Evolutionary conservation across 1,284 basidiomycete species (phyloP).

Genomic region (Pyrrhoderma noxium): DNA sequence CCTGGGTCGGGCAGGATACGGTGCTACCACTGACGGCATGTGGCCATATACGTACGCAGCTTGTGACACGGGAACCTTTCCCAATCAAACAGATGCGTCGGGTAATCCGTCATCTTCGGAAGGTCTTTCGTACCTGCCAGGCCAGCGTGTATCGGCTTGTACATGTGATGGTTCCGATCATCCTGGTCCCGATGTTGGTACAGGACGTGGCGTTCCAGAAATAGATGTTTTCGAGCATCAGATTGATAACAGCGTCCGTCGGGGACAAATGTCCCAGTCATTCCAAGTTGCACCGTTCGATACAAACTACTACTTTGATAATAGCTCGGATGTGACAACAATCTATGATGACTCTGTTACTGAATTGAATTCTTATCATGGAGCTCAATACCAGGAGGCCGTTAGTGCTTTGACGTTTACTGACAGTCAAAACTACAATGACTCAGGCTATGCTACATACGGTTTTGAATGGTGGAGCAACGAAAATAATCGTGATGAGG

Average conservation of each 20-base stretch:
- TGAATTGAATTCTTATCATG: constrained; percentile 38
- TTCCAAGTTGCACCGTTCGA: constrained; percentile 38
- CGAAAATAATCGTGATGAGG: constrained; percentile 31
- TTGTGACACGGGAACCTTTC: constrained; percentile 41
- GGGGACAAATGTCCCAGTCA: constrained; percentile 36
- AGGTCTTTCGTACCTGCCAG: constrained; percentile 39
- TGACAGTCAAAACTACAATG: constrained; percentile 27
- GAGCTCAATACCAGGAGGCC: constrained; percentile 43
- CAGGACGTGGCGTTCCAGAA: constrained; percentile 44
- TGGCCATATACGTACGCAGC: constrained; percentile 38
- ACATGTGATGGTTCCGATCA: constrained; percentile 43
- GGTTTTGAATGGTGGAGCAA: constrained; percentile 37
- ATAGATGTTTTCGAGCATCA: constrained; percentile 52
- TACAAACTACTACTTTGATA: constrained; percentile 29
- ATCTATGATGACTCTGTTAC: constrained; percentile 28
- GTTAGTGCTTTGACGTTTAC: constrained; percentile 32
- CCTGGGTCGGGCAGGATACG: constrained; percentile 40
- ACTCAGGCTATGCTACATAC: constrained; percentile 26
- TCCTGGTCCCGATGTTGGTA: constrained; percentile 39
- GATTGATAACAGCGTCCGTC: constrained; percentile 22
- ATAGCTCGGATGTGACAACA: constrained; percentile 28
- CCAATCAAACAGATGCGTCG: constrained; percentile 29
- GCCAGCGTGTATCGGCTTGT: constrained; percentile 37
- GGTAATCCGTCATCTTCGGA: constrained; percentile 24
- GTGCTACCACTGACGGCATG: constrained; percentile 38